Percentiles rank a stretch among this genome's conserved stretches.
These are phyloP conservation scores for Colletotrichum chlorophyti DNA, from an alignment of 2,329 filamentous ascomycete species.

Conservation along the genomic window DNA sequence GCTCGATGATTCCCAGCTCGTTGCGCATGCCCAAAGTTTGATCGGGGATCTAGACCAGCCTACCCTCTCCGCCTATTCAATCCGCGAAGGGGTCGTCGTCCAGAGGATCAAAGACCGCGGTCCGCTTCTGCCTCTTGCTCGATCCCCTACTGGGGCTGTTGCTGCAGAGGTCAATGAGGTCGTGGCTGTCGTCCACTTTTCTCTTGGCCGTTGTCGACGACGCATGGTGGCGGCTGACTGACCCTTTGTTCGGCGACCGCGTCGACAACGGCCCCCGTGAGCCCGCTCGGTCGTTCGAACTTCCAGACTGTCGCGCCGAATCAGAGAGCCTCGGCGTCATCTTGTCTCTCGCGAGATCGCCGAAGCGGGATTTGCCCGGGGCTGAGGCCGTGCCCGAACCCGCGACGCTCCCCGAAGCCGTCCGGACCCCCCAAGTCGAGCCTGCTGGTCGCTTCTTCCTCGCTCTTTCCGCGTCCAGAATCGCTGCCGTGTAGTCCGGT, in stretches of 20 bases:
- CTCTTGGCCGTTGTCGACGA: not conserved
- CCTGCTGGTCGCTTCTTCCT: not conserved
- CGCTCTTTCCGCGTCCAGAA: not conserved
- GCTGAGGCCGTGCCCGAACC: slow-evolving; percentile 5
- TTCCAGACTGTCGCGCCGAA: not conserved
- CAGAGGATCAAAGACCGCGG: not conserved
- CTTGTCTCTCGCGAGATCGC: not conserved
- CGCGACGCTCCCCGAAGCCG: not conserved
- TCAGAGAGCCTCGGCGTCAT: not conserved
- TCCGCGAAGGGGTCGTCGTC: slow-evolving; percentile 26
- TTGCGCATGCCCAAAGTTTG: not conserved
- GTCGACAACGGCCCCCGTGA: not conserved
- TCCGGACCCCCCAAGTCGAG: slow-evolving; percentile 13
- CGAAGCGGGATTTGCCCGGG: not conserved
- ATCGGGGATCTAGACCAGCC: not conserved
- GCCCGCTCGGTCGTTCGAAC: not conserved
- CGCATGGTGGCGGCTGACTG: not conserved
- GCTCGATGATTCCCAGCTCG: not conserved
- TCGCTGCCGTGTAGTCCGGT: slow-evolving; percentile 2
- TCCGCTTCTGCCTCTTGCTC: slow-evolving; percentile 6
- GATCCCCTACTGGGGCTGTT: not conserved
- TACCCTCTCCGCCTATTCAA: not conserved
- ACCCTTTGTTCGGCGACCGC: slow-evolving; percentile 7
- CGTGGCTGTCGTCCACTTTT: not conserved
- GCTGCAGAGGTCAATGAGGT: slow-evolving; percentile 24